Conservation (phyloP, 805 yeast genomes). For the Candida methanosorbosa region DNA sequence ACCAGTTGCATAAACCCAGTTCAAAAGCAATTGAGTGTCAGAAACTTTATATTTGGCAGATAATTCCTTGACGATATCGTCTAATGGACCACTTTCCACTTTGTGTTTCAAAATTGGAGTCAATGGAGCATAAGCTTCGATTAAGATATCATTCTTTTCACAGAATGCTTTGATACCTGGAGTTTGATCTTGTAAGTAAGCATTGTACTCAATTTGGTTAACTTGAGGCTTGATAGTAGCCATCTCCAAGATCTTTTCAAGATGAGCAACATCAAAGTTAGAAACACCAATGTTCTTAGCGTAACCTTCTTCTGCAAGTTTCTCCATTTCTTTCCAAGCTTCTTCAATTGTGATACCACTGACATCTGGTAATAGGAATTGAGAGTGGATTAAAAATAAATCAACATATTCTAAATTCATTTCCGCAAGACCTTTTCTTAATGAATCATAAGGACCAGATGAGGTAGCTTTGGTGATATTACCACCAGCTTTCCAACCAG, state of each 20-base stretch:
- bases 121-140: conserved; percentile 63
- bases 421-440: conserved; percentile 37
- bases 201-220: conserved; percentile 64
- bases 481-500: conserved; percentile 26
- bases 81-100: conserved; percentile 32
- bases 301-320: conserved; percentile 33
- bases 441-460: conserved; percentile 38
- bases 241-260: conserved; percentile 32
- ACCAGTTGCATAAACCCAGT: conserved; percentile 62
- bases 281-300: conserved; percentile 51
- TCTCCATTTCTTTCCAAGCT: conserved; percentile 41
- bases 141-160: conserved; percentile 36
- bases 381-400: conserved; percentile 54
- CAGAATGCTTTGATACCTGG: conserved; percentile 46
- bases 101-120: conserved; percentile 45
- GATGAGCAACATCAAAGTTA: conserved; percentile 41
- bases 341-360: conserved; percentile 37
- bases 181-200: conserved; percentile 57
- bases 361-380: conserved; percentile 33
- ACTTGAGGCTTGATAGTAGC: conserved; percentile 47
- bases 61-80: conserved; percentile 28
- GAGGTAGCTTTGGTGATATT: conserved; percentile 4
- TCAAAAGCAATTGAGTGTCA: conserved; percentile 55
- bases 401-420: conserved; percentile 48
- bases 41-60: conserved; percentile 49